Evolutionary conservation across 352 stramenopile species (phyloP), one percentile per base, ranked within the genome.

Genomic region (Pythium aquatile): DNA sequence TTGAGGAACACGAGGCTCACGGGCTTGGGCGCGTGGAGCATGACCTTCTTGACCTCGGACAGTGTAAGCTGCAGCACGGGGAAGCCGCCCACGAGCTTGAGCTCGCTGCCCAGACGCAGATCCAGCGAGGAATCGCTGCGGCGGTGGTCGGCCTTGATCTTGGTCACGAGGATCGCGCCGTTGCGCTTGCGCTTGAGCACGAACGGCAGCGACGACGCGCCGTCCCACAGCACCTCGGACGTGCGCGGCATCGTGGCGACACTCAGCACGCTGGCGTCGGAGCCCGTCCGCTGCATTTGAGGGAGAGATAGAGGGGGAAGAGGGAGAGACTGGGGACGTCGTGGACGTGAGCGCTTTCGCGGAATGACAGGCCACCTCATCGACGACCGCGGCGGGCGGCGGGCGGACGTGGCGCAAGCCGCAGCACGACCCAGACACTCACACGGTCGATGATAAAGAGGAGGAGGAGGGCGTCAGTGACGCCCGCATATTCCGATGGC

Each of bases 1-100:
- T 87, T 87, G n/a, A 90, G 58, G 64, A 93, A 93, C 55, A 93
- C 81, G 52, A 93, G 78, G 51, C 81, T 90, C 69, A 93, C 79
- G 33, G 83, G 83, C 63, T 91, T 90, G 30, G 81, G 80, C 5
- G 82, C 82, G 60, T 75, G 58, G 16, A 90, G 71, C 79, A 93
- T 90, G 51, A 93, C 73, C 64, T 90, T 89, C 70, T 93, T 93
- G 17, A 93, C 78, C 56, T 89, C 83, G 39, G 70, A 61, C 9
- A 90, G 72, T 47, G 79, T 91, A 44, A 93, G 72, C 17, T 83
- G 78, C 66, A 81, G 74, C 14, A 93, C 79, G 2, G 83, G 82
- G 65, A 93, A 91, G 20, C 83, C 83, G 29, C 81, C 78, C 11
- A 93, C 82, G 54, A 91, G 82, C 66, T 83, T 87, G 26, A 93